Conservation (phyloP, 805 yeast genomes). For the Kockiozyma suomiensis region DNA sequence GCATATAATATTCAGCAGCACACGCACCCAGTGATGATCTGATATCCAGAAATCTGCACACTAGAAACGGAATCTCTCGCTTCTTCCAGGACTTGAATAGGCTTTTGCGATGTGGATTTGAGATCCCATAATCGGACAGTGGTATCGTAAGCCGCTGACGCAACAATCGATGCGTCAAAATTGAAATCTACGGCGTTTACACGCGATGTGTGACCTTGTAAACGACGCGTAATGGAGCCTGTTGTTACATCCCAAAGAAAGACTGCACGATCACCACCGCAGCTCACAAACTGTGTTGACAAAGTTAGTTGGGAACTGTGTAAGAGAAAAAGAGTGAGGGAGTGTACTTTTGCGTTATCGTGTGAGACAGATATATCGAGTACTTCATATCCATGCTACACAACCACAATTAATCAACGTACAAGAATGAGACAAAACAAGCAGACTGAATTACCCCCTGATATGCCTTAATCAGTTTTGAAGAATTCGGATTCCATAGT, state of each 20-base stretch:
- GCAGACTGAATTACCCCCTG: conserved; percentile 8
- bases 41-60: conserved; percentile 31
- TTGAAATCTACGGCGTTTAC: conserved; percentile 39
- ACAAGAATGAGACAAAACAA: not conserved
- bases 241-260: conserved; percentile 41
- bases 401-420: not conserved
- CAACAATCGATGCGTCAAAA: conserved; percentile 38
- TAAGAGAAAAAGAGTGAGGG: not conserved
- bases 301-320: not conserved
- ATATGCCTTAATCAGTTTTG: conserved; percentile 33
- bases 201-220: conserved; percentile 39
- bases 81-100: conserved; percentile 44
- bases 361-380: conserved; percentile 38
- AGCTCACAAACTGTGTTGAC: conserved; percentile 39
- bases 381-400: conserved; percentile 40
- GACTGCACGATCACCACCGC: conserved; percentile 42
- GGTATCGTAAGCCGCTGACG: conserved; percentile 41
- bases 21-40: conserved; percentile 38
- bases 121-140: conserved; percentile 43
- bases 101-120: conserved; percentile 36
- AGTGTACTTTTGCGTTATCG: conserved; percentile 34
- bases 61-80: conserved; percentile 42
- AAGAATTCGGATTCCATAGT: conserved; percentile 39
- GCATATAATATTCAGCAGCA: not conserved
- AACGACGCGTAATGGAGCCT: conserved; percentile 36